Evolutionary conservation across 805 yeast species (phyloP).

Genomic region (Sugiyamaella qingdaonensis): DNA sequence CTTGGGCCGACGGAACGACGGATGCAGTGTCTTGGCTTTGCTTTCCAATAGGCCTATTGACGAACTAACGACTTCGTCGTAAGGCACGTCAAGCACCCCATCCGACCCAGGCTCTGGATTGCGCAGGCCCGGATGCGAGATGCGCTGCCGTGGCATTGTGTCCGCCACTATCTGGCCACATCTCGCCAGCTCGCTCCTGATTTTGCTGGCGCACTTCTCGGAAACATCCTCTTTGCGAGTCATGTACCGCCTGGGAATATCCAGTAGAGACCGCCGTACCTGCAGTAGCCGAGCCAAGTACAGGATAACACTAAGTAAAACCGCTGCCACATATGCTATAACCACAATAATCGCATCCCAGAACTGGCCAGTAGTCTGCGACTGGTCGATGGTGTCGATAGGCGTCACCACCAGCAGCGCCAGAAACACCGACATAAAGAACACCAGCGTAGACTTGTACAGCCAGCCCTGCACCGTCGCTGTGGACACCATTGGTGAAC

Average conservation of each 20-base stretch:
- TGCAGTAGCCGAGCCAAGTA: conserved; percentile 58
- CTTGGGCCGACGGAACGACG: conserved; percentile 37
- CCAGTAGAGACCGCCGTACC: conserved; percentile 56
- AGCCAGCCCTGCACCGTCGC: conserved; percentile 11
- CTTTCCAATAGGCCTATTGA: conserved; percentile 32
- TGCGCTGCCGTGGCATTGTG: conserved; percentile 41
- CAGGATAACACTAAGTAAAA: conserved; percentile 46
- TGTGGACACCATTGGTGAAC: too few species aligned
- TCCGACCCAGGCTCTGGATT: conserved; percentile 35
- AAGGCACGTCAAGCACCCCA: conserved; percentile 25
- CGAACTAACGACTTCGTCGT: conserved; percentile 25
- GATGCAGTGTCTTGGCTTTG: conserved; percentile 31
- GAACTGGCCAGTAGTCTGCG: conserved; percentile 60
- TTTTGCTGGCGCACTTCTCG: conserved; percentile 38
- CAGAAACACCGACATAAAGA: conserved; percentile 33
- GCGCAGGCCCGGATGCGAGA: conserved; percentile 50
- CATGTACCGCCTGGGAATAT: conserved; percentile 74
- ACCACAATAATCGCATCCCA: conserved; percentile 78
- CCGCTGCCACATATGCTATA: conserved; percentile 60
- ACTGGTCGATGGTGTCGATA: conserved; percentile 67
- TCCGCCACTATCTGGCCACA: conserved; percentile 40
- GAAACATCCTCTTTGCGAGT: conserved; percentile 64
- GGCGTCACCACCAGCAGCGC: conserved; percentile 71
- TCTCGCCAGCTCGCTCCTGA: conserved; percentile 39
- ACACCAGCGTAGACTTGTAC: conserved; percentile 29